Evolutionary conservation across 2,329 filamentous ascomycete genomes (phyloP), one percentile per base, ranked within the genome.

Genomic region (Trichoderma cornu-damae): DNA sequence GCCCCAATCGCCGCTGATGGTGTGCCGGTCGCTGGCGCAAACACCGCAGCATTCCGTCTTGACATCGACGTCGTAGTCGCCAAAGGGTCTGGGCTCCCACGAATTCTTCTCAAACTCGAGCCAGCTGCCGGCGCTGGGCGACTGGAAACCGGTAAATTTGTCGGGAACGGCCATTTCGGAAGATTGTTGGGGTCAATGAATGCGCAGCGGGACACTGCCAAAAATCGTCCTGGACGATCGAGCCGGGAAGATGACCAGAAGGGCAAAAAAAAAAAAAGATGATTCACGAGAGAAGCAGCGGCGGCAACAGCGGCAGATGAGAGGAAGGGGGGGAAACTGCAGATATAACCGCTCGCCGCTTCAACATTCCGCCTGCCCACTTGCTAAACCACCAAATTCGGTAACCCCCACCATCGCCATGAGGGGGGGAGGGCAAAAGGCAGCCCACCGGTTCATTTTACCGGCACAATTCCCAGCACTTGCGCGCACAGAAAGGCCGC

Each of bases 51-150:
- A 86, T 63, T 91, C 85, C 66, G 96, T 87, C 77, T 92, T 88
- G 73, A 96, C 83, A 70, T 96, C 90, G 66, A 96, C 84, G 69
- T 96, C 90, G 72, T 89, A 82, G 70, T 92, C 89, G 63, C 87
- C 89, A 70, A 95, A 95, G 16, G 88, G 88, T 77, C 95, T 94
- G 59, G 92, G 85, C 65, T 85, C 82, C 77, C 90, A 90, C 77
- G 92, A 72, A 68, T 87, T 84, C 75, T 89, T 87, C 66, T 86
- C 77, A 67, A 86, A 84, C 59, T 85, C 77, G 62, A 80, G 72
- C 78, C 79, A 83, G 44, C 75, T 77, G 50, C 78, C 78, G 22
- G 78, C 71, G 55, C 75, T 75, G 58, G 79, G 71, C 66, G 84
- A 79, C 72, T 84, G 80, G 74, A 85, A 85, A 62, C 82, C 81